These are phyloP conservation scores for Ogataea parapolymorpha DNA, from an alignment of 805 yeast species.

Conservation along the genomic window DNA sequence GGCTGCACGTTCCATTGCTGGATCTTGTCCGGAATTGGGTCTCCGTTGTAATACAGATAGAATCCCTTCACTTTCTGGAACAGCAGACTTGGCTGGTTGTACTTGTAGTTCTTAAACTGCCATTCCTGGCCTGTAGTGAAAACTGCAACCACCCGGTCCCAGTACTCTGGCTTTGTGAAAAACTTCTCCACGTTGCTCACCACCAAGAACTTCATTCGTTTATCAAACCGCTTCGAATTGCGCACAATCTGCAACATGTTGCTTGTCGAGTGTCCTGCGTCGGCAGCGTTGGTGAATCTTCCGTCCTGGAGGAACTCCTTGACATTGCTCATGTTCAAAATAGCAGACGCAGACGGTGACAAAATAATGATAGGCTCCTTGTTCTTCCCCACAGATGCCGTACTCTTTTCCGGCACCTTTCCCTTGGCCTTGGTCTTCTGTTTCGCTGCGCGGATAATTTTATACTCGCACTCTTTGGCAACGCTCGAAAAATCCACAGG, in stretches of 20 bases:
- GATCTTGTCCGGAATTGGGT: conserved; percentile 69
- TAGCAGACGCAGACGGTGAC: conserved; percentile 77
- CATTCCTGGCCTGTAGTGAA: conserved; percentile 96
- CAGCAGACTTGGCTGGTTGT: conserved; percentile 72
- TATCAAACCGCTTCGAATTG: conserved; percentile 52
- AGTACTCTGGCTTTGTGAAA: conserved; percentile 90
- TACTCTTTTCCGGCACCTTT: conserved; percentile 1
- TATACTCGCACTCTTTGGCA: conserved; percentile 61
- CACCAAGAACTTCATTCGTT: conserved; percentile 62
- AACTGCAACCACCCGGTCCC: conserved; percentile 96
- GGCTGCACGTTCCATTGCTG: conserved; percentile 87
- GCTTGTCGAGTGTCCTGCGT: conserved; percentile 34
- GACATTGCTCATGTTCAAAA: conserved; percentile 61
- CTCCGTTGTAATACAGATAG: conserved; percentile 72
- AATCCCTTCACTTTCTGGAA: conserved; percentile 86
- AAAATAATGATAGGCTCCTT: conserved; percentile 70
- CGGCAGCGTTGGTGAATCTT: conserved; percentile 53
- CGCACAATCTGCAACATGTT: conserved; percentile 52
- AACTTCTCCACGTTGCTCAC: conserved; percentile 86
- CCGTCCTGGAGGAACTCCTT: conserved; percentile 74
- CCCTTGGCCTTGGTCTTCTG: conserved; percentile 22
- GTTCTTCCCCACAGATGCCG: conserved; percentile 17
- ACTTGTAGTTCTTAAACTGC: conserved; percentile 90
- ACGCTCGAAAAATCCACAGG: conserved; percentile 65
- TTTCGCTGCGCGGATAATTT: conserved; percentile 52